Evolutionary conservation across 2,329 filamentous ascomycete genomes (phyloP), one percentile per base, ranked within the genome.

Genomic region (Calonectria naviculata): DNA sequence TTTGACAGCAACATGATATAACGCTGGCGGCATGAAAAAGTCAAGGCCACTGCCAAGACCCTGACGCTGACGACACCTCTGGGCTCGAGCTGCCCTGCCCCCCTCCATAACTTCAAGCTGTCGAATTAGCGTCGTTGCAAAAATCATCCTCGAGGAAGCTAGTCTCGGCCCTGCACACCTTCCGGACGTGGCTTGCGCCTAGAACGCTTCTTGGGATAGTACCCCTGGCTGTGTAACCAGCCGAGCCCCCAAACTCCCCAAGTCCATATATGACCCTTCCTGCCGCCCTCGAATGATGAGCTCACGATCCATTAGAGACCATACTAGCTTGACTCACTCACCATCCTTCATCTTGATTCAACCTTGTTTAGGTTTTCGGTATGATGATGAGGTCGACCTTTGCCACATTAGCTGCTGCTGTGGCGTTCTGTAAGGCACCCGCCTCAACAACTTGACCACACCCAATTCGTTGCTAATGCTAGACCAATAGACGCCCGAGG

Each of bases 381-480:
- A 58, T 24, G 34, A 73, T 36, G 19, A 78, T 78, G 76, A 78
- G 75, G 72, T 74, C 74, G 56, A 64, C 62, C 42, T 38, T 68
- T 46, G 72, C 70, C 68, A 66, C 71, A 26, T n/a, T 74, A 52
- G 65, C 73, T 36, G 68, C 72, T 10, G 64, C 67, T 28, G 58
- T 49, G 49, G 64, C 49, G 46, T 65, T 79, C 24, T 79, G 77
- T 76, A 74, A 75, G 62, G 29, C 58, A 67, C n/a, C 7, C 36
- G 12, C 24, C 9, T 26, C 52, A 21, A 26, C 52, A 58, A 58
- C 42, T 42, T 13, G 24, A 31, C n/a, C 5, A 15, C 24, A 12
- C 42, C 52, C 41, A 17, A 38, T 34, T 6, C 17, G 17, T 52
- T 12, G 28, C 42, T 46, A 52, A 58, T 31, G 28, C 36, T n/a